Base-by-base conservation (phyloP, 2,329 filamentous ascomycete genomes). In the Elsinoe perseae region DNA sequence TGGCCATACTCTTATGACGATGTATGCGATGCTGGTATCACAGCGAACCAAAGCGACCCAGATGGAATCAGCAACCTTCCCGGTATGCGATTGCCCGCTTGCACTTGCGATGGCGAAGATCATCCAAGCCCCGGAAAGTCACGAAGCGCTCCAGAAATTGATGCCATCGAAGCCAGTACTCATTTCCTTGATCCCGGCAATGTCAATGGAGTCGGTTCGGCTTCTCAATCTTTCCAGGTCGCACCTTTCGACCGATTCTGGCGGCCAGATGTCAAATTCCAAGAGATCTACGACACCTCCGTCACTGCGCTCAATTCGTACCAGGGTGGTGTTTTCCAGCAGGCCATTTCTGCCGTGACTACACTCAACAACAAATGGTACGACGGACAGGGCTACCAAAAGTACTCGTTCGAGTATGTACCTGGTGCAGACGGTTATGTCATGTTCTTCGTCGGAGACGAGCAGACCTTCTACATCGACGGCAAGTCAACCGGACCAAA, bases 261-360 rank as follows among this genome's bases (percentile, higher is more conserved):
- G 58, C 44, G 56, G 16, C 58, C 58, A 12, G 56, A 59, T 38
- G 58, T 53, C 30, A 16, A 25, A 76, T 86, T 80, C 61, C 68
- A 83, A 36, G 83, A 85, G 59, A 72, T 87, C 1, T 87, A 87
- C 61, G 80, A 88, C 61, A 69, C 75, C 27, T 66, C 69, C 1
- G 70, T 56, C 30, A 56, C 53, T 9, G 61, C 62, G 32, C 72
- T 78, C 57, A 82, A 82, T 59, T 67, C 69, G 1, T 82, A 79
- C 61, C 74, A 72, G 25, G 79, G 79, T 16, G 78, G 78, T 1
- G 76, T 77, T 1, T 80, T 70, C 59, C 78, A 82, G 61, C 77
- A 82, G 65, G 78, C 78, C 28, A 71, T 82, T 10, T 79, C 75
- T n/a, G 77, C 72, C 4, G 77, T 77, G 9, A 78, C 77, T 0